Conservation (phyloP, 176 grass and related monocot genomes). For the bread wheat (Triticum aestivum) region DNA sequence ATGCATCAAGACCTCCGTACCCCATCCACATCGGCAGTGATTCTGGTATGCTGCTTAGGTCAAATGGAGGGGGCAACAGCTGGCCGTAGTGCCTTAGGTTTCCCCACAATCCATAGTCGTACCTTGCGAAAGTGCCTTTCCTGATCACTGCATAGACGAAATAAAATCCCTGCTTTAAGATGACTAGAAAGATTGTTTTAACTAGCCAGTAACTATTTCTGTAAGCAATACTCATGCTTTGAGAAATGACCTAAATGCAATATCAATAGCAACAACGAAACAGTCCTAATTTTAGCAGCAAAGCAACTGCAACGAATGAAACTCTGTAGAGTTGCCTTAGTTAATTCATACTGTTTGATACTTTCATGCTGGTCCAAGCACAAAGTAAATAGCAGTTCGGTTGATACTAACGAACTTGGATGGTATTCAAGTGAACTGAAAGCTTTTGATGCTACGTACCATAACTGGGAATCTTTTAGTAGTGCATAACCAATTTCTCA, state of each 20-base stretch:
- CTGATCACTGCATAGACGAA: conserved; percentile 67
- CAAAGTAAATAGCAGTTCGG: not conserved
- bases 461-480: not conserved
- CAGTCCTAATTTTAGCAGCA: not conserved
- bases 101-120: conserved; percentile 67
- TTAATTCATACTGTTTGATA: not conserved
- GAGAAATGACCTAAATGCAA: not conserved
- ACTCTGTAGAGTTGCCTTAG: not conserved
- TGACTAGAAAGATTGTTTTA: not conserved
- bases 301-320: not conserved
- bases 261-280: not conserved
- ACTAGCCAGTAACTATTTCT: not conserved
- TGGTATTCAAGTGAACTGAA: not conserved
- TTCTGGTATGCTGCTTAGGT: conserved; percentile 62
- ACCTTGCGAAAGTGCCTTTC: conserved; percentile 82
- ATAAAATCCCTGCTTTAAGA: not conserved
- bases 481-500: not conserved
- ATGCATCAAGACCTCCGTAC: conserved; percentile 76
- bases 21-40: conserved; percentile 83
- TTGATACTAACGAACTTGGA: not conserved
- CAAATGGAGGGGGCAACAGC: conserved; percentile 52
- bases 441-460: not conserved
- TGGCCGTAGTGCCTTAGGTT: conserved; percentile 58
- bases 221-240: not conserved
- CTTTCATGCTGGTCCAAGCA: not conserved